phyloP scores from a whole-genome alignment of 805 yeast genomes.

The Starmera caribaea region DNA sequence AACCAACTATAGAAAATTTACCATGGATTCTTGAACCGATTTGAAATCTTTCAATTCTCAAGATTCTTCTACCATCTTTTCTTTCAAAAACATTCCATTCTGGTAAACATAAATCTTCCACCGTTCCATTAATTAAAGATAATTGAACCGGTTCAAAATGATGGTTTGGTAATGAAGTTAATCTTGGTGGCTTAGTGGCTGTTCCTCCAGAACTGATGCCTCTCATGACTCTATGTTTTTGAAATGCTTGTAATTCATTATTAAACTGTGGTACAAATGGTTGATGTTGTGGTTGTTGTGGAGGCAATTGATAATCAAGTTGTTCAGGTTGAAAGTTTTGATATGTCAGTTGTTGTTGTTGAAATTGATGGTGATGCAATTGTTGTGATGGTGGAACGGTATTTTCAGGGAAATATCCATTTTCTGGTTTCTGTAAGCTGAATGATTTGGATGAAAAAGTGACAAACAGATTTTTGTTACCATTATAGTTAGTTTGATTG shows the following conservation, averaged over 20 bases:
- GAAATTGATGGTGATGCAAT: too few relatives aligned
- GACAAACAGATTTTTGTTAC: too few relatives aligned
- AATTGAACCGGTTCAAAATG: slow-evolving; percentile 37
- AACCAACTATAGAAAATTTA: slow-evolving; percentile 40
- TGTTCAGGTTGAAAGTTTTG: not conserved
- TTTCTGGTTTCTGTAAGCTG: too few relatives aligned
- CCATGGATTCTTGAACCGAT: slow-evolving; percentile 36
- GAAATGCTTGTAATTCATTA: not conserved
- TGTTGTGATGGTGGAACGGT: too few relatives aligned
- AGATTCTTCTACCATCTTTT: slow-evolving; percentile 43
- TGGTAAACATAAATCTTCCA: slow-evolving; percentile 40
- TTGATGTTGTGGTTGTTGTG: not conserved
- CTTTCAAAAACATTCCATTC: slow-evolving; percentile 38
- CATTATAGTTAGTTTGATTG: too few relatives aligned
- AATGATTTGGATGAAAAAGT: too few relatives aligned
- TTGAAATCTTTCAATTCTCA: slow-evolving; percentile 48
- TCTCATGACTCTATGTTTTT: slow-evolving; percentile 34
- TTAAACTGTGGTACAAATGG: not conserved
- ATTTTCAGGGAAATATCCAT: too few relatives aligned
- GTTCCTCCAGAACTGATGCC: slow-evolving; percentile 54
- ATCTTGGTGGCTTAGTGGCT: slow-evolving; percentile 43
- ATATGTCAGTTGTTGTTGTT: too few relatives aligned
- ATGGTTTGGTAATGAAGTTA: slow-evolving; percentile 16
- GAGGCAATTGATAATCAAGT: not conserved
- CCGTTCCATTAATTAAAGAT: slow-evolving; percentile 32